Conservation (phyloP, 1,139 yeast genomes). For the Hanseniaspora uvarum region DNA sequence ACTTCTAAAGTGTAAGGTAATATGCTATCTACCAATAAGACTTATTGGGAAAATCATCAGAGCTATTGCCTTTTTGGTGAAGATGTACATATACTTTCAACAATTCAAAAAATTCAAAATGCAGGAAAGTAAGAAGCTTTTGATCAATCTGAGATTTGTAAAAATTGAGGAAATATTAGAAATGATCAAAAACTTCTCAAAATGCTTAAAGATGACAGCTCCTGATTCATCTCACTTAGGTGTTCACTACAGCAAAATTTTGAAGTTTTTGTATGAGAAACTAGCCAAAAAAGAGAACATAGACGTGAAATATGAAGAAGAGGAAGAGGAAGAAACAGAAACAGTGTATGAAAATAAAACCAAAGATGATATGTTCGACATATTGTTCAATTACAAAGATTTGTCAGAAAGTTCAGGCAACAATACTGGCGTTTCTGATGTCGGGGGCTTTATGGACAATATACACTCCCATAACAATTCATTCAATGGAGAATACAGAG, state of each 20-base stretch:
- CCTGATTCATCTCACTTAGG: slow-evolving; percentile 85
- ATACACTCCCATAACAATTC: not conserved
- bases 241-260: slow-evolving; percentile 67
- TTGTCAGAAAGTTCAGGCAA: not conserved
- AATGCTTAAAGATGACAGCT: slow-evolving; percentile 66
- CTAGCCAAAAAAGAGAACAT: slow-evolving; percentile 36
- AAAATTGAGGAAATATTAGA: slow-evolving; percentile 61
- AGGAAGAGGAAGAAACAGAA: not conserved
- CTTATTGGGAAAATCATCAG: slow-evolving; percentile 86
- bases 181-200: slow-evolving; percentile 62
- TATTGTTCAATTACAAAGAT: slow-evolving; percentile 8
- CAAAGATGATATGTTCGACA: slow-evolving; percentile 15
- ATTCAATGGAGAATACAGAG: not conserved
- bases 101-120: slow-evolving; percentile 29
- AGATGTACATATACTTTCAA: slow-evolving; percentile 63
- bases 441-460: not conserved
- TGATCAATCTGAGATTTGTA: slow-evolving; percentile 52
- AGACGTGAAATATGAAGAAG: not conserved
- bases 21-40: slow-evolving; percentile 75
- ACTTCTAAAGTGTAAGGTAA: slow-evolving; percentile 52
- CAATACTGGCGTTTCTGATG: not conserved
- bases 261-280: slow-evolving; percentile 69
- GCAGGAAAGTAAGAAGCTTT: slow-evolving; percentile 31
- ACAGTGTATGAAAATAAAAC: not conserved
- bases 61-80: slow-evolving; percentile 82